Base-by-base conservation (phyloP, 106 monocot genomes). In the Dendrobium nobile region DNA sequence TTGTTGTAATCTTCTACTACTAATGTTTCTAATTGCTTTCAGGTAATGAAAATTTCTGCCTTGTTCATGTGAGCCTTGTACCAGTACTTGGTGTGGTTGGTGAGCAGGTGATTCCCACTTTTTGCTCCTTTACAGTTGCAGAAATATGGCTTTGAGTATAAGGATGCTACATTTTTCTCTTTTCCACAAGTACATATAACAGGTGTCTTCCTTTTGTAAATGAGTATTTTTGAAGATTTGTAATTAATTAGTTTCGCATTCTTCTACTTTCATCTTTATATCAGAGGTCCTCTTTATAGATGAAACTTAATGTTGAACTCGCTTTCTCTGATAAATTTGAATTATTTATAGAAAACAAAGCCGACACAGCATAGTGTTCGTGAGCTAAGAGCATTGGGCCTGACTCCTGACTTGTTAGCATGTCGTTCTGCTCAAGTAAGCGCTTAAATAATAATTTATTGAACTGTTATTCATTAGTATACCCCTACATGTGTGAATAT, bases 321-420 rank as follows among this genome's bases (percentile, higher is more conserved):
- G 18, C 26, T 76, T 16, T 26, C 16, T 11, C 28, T 37, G 13
- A 42, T 19, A 42, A 73, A 9, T n/a, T 45, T 4, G 4, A 1
- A 22, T 20, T 73, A 77, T n/a, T 77, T 84, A 15, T 80, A 93
- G 93, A 93, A 93, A 88, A 93, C 93, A 70, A 93, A 93, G 83
- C 93, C 93, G 56, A 93, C 93, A 40, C 93, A 93, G 77, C 93
- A 93, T 80, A 93, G 93, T 73, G 93, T 93, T 41, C 86, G 93
- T 78, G 93, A 93, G 82, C 61, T 93, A 77, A 85, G 93, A 78
- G 86, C 93, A 67, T 77, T 93, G 73, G 93, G 93, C 77, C 82
- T 93, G 88, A 90, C 88, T 61, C 93, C 93, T 76, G 90, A 93
- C 67, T 78, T 93, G 67, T 70, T 93, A 44, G 90, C 85, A 41